Base-by-base conservation (phyloP, 176 grass and related monocot species). In the Cenchrus purpureus region DNA sequence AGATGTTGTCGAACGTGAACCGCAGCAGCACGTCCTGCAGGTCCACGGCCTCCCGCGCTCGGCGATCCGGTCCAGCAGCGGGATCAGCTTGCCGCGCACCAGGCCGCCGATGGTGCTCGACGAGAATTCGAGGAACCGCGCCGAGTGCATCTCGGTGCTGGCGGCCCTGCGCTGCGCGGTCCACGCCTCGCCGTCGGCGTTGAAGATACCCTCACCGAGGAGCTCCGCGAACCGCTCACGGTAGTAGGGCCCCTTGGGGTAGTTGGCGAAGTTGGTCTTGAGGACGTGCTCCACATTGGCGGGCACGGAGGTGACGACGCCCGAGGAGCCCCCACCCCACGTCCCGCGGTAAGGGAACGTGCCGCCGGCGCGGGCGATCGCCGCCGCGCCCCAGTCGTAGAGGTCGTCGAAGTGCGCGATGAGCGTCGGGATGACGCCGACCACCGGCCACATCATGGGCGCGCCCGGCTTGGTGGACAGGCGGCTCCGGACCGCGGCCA, bases 1-100 rank as follows among this genome's bases (percentile, higher is more conserved):
- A 95, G 74, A 98, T 95, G 86, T 95, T 94, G 80, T 98, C 97
- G 81, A 98, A 98, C 2, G 93, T 86, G 88, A 98, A 95, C 6
- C 93, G 86, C 22, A 98, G 93, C 53, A 98, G 87, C 59, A 98
- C 34, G 17, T 98, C 91, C 86, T 98, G 97, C 32, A 95, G 79
- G 80, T 98, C 95, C 51, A 92, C 89, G 22, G 31, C 55, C 0
- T 42, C 65, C 68, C 80, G 4, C 45, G 59, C 3, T 40, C 37
- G 0, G 13, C 17, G 31, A 76, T 81, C 29, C 90, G 74, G 6
- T 65, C 78, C 48, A 92, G 84, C 20, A 98, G 73, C 25, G 86
- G 73, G 31, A 94, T 55, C 12, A 98, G 87, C 10, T 83, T 76
- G 2, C 65, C 59, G 22, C 86, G 83, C 20, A 95, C 81, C 7